Conservation (phyloP, 345 rosid species). For the Anastatica hierochuntica region DNA sequence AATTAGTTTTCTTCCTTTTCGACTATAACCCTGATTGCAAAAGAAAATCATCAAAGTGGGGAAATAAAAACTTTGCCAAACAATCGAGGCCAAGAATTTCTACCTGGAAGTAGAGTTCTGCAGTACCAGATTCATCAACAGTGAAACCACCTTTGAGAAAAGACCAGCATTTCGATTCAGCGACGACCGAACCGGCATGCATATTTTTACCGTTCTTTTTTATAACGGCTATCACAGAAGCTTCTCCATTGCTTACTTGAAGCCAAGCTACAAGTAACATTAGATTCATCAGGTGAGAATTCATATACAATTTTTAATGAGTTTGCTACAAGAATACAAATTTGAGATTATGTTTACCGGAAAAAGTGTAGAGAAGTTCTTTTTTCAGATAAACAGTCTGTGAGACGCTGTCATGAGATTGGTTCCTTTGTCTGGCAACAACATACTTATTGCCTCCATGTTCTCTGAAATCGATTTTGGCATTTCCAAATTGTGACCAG, state of each 20-base stretch:
- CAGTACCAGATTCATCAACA: constrained; percentile 45
- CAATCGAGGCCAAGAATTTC: no score
- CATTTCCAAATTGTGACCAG: constrained; percentile 51
- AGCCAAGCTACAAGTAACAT: constrained; percentile 56
- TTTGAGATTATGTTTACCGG: constrained; percentile 28
- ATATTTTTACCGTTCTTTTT: constrained; percentile 31
- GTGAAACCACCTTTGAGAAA: constrained; percentile 86
- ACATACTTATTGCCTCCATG: constrained; percentile 40
- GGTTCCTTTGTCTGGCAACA: constrained; percentile 37
- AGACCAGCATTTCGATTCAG: constrained; percentile 70
- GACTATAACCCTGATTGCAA: no score
- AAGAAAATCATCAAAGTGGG: no score
- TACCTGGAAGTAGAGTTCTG: constrained; percentile 63
- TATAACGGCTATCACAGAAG: constrained; percentile 36
- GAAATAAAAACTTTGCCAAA: no score
- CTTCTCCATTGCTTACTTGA: constrained; percentile 40
- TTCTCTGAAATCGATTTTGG: constrained; percentile 35
- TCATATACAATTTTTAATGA: no score
- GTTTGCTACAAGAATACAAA: no score
- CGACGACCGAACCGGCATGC: constrained; percentile 45
- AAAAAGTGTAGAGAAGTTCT: constrained; percentile 46
- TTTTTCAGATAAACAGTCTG: constrained; percentile 40
- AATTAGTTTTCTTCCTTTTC: no score
- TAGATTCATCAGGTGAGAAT: no score
- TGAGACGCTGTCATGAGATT: constrained; percentile 36